A percentile compares a stretch with the other conserved stretches of the same genome.
Conservation (phyloP, 805 yeast species). For the Wickerhamiella dianesei region DNA sequence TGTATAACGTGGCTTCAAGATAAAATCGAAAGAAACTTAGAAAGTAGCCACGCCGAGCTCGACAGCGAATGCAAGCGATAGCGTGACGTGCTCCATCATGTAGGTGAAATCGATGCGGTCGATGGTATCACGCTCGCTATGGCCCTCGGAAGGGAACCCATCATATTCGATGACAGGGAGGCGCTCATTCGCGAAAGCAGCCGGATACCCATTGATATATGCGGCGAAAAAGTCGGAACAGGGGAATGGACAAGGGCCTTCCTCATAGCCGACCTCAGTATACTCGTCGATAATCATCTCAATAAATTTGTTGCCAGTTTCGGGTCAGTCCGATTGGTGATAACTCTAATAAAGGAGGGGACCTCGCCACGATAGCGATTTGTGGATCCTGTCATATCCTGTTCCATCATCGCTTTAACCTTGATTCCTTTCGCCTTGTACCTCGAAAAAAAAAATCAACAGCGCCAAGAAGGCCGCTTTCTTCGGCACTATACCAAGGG, state of each 20-base stretch:
- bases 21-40: too few species aligned
- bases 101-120: conserved; percentile 69
- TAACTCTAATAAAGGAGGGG: conserved; percentile 61
- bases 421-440: conserved; percentile 35
- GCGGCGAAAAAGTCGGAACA: conserved; percentile 93
- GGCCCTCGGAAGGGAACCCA: conserved; percentile 35
- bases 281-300: conserved; percentile 48
- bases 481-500: conserved; percentile 94
- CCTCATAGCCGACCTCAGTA: conserved; percentile 54
- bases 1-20: too few species aligned
- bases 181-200: conserved; percentile 70
- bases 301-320: conserved; percentile 45
- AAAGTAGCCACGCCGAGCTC: conserved; percentile 39
- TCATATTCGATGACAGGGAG: conserved; percentile 46
- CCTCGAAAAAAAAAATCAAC: conserved; percentile 49
- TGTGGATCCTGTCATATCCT: conserved; percentile 80
- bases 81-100: conserved; percentile 64
- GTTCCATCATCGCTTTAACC: conserved; percentile 78
- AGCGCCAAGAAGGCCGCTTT: conserved; percentile 81
- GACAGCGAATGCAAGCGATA: conserved; percentile 56
- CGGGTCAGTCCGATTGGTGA: conserved; percentile 52
- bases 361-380: conserved; percentile 29
- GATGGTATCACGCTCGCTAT: conserved; percentile 63
- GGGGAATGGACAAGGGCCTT: conserved; percentile 77
- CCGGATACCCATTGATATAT: conserved; percentile 66